A percentile compares a stretch with the other conserved stretches of the same genome.
phyloP scores from a whole-genome alignment of 805 yeast genomes.

The Candida ortonii region DNA sequence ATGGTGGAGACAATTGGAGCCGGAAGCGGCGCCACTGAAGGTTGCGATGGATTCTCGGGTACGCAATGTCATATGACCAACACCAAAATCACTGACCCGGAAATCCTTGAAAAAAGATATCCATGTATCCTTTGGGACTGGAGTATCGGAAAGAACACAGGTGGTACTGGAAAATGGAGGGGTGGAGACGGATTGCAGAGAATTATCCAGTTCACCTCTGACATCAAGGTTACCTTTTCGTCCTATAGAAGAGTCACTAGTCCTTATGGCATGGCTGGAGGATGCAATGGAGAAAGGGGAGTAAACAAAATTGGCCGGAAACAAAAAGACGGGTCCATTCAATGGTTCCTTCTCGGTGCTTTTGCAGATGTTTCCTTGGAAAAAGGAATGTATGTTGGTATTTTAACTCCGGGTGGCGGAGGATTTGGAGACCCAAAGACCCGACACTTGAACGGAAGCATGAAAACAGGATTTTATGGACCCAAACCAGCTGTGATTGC shows the following conservation, averaged over 20 bases:
- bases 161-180: slow-evolving; percentile 45
- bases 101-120: slow-evolving; percentile 48
- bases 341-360: slow-evolving; percentile 32
- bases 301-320: slow-evolving; percentile 34
- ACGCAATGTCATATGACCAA: slow-evolving; percentile 41
- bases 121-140: slow-evolving; percentile 48
- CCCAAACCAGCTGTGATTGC: slow-evolving; percentile 1
- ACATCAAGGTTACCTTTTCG: slow-evolving; percentile 41
- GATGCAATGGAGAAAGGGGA: slow-evolving; percentile 48
- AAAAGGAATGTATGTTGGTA: slow-evolving; percentile 36
- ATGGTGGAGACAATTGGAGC: slow-evolving; percentile 55
- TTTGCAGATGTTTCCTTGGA: slow-evolving; percentile 38
- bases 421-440: slow-evolving; percentile 33
- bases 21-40: slow-evolving; percentile 50
- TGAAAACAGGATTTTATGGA: neutral
- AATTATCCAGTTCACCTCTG: slow-evolving; percentile 43
- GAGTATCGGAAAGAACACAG: slow-evolving; percentile 42
- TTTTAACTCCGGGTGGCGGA: slow-evolving; percentile 43
- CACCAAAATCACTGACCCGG: slow-evolving; percentile 47
- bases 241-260: slow-evolving; percentile 52
- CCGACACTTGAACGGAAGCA: neutral
- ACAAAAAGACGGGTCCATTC: slow-evolving; percentile 25
- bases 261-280: slow-evolving; percentile 57
- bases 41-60: slow-evolving; percentile 45
- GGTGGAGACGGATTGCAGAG: slow-evolving; percentile 54